These are phyloP conservation scores for Tricholoma sp. DNA, from an alignment of 768 basidiomycete genomes.

Conservation along the genomic window DNA sequence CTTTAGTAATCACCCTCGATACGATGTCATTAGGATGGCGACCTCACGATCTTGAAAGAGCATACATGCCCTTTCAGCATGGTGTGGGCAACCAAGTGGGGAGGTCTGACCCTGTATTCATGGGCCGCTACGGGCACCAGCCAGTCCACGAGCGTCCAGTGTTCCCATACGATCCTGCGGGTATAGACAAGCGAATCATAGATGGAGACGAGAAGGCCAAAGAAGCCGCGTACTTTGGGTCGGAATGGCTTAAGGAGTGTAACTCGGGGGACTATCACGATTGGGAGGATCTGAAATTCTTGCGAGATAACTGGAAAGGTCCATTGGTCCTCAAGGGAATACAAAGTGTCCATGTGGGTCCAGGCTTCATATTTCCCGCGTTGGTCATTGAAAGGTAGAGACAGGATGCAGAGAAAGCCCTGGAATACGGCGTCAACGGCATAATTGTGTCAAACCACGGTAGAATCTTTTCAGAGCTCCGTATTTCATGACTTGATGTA, in stretches of 20 bases:
- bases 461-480: constrained; percentile 18
- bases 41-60: constrained; percentile 62
- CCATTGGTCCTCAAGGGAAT: constrained; percentile 78
- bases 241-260: constrained; percentile 57
- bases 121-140: constrained; percentile 48
- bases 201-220: constrained; percentile 45
- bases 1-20: constrained; percentile 77
- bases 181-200: constrained; percentile 33
- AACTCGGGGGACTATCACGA: constrained; percentile 58
- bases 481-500: background rate
- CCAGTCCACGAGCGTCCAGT: constrained; percentile 36
- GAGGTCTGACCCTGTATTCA: constrained; percentile 74
- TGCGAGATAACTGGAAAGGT: constrained; percentile 73
- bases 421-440: constrained; percentile 62
- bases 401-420: constrained; percentile 66
- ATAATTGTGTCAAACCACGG: constrained; percentile 83
- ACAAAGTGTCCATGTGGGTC: constrained; percentile 51
- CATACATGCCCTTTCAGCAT: constrained; percentile 63
- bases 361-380: background rate
- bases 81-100: constrained; percentile 67
- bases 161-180: constrained; percentile 58
- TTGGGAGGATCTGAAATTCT: constrained; percentile 69
- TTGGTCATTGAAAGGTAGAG: background rate
- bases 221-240: constrained; percentile 43
- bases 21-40: constrained; percentile 73